Conservation (phyloP, 495 filamentous ascomycete genomes). For the Tetracladium setigerum region DNA sequence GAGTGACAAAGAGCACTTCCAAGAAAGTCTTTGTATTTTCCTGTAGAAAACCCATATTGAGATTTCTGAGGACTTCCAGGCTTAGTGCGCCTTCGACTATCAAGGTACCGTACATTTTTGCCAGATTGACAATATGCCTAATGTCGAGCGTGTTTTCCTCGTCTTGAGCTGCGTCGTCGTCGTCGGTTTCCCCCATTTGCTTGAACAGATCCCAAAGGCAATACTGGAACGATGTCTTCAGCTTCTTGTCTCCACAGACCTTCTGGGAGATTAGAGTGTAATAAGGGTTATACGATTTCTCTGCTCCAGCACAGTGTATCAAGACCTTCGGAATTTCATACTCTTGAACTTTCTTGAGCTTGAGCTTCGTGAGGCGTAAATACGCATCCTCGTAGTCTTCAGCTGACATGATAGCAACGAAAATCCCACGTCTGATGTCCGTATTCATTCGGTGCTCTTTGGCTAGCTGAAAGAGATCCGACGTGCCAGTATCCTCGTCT, state of each 20-base stretch:
- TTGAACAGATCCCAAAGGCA: slow-evolving; percentile 84
- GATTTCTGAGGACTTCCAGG: slow-evolving; percentile 60
- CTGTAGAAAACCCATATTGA: slow-evolving; percentile 74
- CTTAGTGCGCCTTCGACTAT: slow-evolving; percentile 58
- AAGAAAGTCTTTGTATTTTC: slow-evolving; percentile 67
- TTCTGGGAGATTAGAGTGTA: slow-evolving; percentile 78
- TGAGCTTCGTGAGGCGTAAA: slow-evolving; percentile 67
- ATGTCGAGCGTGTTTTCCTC: slow-evolving; percentile 47
- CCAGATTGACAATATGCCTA: slow-evolving; percentile 78
- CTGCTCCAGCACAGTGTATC: slow-evolving; percentile 77
- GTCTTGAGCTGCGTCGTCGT: slow-evolving; percentile 41
- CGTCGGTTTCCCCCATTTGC: slow-evolving; percentile 65
- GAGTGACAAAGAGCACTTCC: slow-evolving; percentile 69
- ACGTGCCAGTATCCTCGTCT: slow-evolving; percentile 34
- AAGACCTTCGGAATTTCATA: slow-evolving; percentile 83
- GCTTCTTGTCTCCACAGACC: slow-evolving; percentile 61
- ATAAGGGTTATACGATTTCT: slow-evolving; percentile 84
- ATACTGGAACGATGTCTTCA: slow-evolving; percentile 79
- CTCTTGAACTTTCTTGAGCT: slow-evolving; percentile 77
- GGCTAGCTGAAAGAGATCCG: slow-evolving; percentile 68
- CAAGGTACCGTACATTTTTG: slow-evolving; percentile 72
- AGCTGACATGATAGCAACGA: slow-evolving; percentile 83
- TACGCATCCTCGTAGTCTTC: slow-evolving; percentile 79
- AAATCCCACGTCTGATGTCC: slow-evolving; percentile 84
- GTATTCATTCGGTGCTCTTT: slow-evolving; percentile 90